Evolutionary conservation across 2,329 filamentous ascomycete genomes (phyloP).

Genomic region (Acrodontium crateriforme): DNA sequence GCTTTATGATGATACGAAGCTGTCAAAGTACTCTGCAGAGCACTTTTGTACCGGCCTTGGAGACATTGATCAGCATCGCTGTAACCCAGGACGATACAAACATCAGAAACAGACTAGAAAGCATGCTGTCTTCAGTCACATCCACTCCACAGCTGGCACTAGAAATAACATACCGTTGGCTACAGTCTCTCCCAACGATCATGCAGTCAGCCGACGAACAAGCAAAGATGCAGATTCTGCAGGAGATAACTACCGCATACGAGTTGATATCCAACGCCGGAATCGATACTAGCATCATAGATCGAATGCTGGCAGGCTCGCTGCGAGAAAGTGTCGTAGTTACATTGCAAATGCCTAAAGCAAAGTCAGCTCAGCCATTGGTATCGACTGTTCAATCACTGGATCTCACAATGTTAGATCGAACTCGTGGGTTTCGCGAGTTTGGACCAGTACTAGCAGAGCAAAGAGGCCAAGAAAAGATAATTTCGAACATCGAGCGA

Average conservation of each 20-base stretch:
- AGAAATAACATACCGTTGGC: constrained; percentile 81
- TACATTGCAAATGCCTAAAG: constrained; percentile 24
- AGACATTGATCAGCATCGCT: constrained; percentile 62
- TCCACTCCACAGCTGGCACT: constrained; percentile 58
- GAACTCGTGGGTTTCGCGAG: constrained; percentile 2
- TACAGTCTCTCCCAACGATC: constrained; percentile 61
- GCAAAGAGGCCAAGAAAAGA: constrained; percentile 14
- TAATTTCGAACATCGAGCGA: constrained; percentile 14
- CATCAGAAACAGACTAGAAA: too few species aligned
- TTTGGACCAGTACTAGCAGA: constrained; percentile 15
- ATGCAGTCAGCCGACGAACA: constrained; percentile 76
- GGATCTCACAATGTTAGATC: constrained; percentile 5
- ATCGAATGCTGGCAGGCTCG: constrained; percentile 51
- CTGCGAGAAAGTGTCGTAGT: constrained; percentile 59
- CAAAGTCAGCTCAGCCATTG: constrained; percentile 10
- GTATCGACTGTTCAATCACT: constrained; percentile 12
- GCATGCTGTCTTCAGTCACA: constrained; percentile 47
- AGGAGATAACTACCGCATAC: constrained; percentile 63
- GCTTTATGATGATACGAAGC: constrained; percentile 61
- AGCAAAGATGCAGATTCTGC: constrained; percentile 57
- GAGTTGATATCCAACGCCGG: constrained; percentile 49
- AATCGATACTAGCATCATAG: constrained; percentile 51
- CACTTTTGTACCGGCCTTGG: constrained; percentile 58
- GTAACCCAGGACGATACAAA: constrained; percentile 34
- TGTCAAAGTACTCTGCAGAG: constrained; percentile 61